These are phyloP conservation scores for Mycena sanguinolenta DNA, from an alignment of 768 basidiomycete genomes.

Conservation along the genomic window DNA sequence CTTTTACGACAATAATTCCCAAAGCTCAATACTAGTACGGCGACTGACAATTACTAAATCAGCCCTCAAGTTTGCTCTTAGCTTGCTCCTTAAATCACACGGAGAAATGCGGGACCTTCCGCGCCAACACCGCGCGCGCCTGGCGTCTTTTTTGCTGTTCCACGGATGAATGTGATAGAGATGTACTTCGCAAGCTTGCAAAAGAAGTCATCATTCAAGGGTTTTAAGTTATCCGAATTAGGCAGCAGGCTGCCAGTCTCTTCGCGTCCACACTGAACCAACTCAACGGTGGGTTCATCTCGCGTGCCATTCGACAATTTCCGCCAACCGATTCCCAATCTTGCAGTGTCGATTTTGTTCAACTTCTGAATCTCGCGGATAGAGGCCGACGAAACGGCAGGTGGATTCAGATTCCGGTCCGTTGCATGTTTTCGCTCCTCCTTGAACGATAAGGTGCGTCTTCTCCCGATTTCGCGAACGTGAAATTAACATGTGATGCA, in stretches of 20 bases:
- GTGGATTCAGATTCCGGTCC: constrained; percentile 1
- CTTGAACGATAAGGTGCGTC: neutral
- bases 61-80: too few relatives aligned
- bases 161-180: neutral
- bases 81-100: too few relatives aligned
- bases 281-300: too few relatives aligned
- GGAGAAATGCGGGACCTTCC: too few relatives aligned
- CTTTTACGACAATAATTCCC: too few relatives aligned
- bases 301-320: constrained; percentile 5
- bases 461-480: neutral
- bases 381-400: neutral
- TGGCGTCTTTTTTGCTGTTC: neutral
- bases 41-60: too few relatives aligned
- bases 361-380: neutral
- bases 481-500: constrained; percentile 10
- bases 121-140: neutral
- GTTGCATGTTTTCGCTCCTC: neutral
- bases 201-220: too few relatives aligned
- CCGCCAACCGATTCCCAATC: constrained; percentile 8
- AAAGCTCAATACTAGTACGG: too few relatives aligned
- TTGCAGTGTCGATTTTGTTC: neutral
- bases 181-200: neutral
- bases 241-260: constrained; percentile 26
- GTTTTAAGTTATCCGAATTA: constrained; percentile 1
- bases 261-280: too few relatives aligned